phyloP scores from a whole-genome alignment of 2,329 filamentous ascomycete genomes.

The Tolypocladium amazonense region DNA sequence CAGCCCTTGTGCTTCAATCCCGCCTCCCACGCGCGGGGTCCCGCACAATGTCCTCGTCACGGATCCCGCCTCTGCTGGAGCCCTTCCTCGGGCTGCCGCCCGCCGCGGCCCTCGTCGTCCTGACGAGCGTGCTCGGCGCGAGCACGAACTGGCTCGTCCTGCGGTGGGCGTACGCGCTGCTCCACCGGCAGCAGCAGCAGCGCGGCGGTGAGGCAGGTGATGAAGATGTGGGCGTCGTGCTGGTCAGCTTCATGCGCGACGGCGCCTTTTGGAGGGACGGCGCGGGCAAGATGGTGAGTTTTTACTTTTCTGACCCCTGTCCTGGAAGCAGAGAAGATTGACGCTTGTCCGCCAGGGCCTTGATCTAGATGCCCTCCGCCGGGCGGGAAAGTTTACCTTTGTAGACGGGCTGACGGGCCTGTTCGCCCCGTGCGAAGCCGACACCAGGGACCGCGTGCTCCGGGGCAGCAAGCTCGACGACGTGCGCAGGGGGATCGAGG shows the following conservation, averaged over 20 bases:
- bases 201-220: conserved; percentile 9
- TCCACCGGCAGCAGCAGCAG: conserved; percentile 11
- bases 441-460: conserved; percentile 13
- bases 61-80: conserved; percentile 52
- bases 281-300: conserved; percentile 50
- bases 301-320: no score
- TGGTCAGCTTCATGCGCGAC: conserved; percentile 77
- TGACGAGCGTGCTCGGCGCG: conserved; percentile 58
- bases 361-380: conserved; percentile 52
- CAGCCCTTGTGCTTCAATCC: not conserved
- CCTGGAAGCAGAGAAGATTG: not conserved
- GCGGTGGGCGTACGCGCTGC: conserved; percentile 40
- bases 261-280: conserved; percentile 69
- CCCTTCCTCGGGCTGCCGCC: conserved; percentile 50
- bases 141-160: conserved; percentile 56
- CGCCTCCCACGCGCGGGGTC: not conserved
- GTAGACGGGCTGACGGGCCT: conserved; percentile 63
- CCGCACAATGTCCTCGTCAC: conserved; percentile 14
- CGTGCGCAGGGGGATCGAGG: conserved; percentile 27
- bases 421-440: conserved; percentile 22
- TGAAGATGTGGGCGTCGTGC: conserved; percentile 45
- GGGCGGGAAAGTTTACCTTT: conserved; percentile 54
- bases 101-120: conserved; percentile 49
- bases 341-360: conserved; percentile 40
- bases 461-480: conserved; percentile 20